Base-by-base conservation (phyloP, 2,329 filamentous ascomycete genomes). In the Aureobasidium namibiae region DNA sequence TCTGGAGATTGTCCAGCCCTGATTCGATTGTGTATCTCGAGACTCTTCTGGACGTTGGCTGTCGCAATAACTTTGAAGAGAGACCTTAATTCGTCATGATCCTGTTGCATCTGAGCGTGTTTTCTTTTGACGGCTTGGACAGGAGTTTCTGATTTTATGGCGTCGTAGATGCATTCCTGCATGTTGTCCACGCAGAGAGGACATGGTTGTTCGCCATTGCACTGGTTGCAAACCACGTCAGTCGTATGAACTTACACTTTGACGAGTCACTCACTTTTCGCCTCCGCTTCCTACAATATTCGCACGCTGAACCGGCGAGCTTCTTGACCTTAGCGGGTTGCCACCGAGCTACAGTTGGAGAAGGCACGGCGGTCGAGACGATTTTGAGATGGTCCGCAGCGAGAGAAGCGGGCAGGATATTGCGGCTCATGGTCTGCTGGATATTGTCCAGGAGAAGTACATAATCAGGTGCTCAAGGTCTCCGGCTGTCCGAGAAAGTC, bases 111-210 rank as follows among this genome's bases (percentile, higher is more conserved):
- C 29, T 64, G 56, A 16, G 60, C 61, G 21, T 54, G 56, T 26
- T 63, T 63, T 5, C 63, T 53, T 57, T 64, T 64, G 24, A 49
- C 21, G 21, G 61, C 61, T 38, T 62, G 57, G 21, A 34, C 39
- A 9, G 34, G 42, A 23, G 61, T 62, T 46, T 64, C 60, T 24
- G 58, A 56, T 16, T 54, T 54, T 10, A 38, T 34, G 3, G 42
- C 23, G 6, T 62, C 61, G 26, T 60, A 64, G 4, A 60, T 45
- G 24, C 63, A 64, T 9, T 29, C 18, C 7, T 56, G 36, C 26
- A 42, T 13, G 16, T 54, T 45, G 8, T 45, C 42, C 29, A 45
- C 16, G 5, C 53, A 56, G 3, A 42, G 34, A 10, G 41, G 16
- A 46, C 53, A 56, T 38, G 53, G 53, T 21, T 46, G 39, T 29